Conservation (phyloP, 495 filamentous ascomycete species). For the Penicillium alfredii region DNA sequence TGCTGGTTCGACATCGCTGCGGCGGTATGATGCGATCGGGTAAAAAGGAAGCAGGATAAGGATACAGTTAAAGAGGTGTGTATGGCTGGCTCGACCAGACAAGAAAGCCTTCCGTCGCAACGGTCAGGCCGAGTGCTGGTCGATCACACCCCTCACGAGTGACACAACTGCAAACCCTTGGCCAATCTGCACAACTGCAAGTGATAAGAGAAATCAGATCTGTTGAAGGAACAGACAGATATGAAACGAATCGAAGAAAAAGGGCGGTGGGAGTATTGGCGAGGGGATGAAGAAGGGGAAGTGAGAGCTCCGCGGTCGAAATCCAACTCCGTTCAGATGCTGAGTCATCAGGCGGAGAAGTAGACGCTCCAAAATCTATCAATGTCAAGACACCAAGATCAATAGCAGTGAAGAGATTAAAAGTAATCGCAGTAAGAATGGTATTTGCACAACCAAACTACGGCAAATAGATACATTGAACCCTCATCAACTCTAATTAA, state of each 20-base stretch:
- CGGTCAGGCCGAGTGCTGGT: conserved; percentile 17
- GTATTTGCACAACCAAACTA: conserved; percentile 5
- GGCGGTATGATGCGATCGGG: neutral
- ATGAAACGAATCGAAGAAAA: neutral
- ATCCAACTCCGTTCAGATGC: conserved; percentile 30
- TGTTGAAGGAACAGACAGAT: neutral
- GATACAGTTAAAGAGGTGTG: neutral
- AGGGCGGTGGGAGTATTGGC: conserved; percentile 12
- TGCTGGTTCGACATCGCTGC: conserved; percentile 56
- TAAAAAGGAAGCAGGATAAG: neutral
- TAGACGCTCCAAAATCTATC: too few species aligned
- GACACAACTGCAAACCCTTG: conserved; percentile 6
- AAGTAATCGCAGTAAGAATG: neutral
- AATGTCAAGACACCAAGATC: too few species aligned
- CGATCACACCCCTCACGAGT: conserved; percentile 11
- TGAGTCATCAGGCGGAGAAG: conserved; percentile 42
- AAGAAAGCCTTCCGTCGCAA: conserved; percentile 20
- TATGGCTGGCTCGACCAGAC: conserved; percentile 3
- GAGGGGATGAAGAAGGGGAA: conserved; percentile 40
- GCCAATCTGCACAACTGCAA: neutral
- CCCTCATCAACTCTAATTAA: conserved; percentile 10
- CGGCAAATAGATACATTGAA: conserved; percentile 12
- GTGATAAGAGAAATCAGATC: neutral
- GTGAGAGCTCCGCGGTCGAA: conserved; percentile 38
- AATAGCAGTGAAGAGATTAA: neutral